Base-by-base conservation (phyloP, 306 rosid species). In the Chamaecrista fasciculata region DNA sequence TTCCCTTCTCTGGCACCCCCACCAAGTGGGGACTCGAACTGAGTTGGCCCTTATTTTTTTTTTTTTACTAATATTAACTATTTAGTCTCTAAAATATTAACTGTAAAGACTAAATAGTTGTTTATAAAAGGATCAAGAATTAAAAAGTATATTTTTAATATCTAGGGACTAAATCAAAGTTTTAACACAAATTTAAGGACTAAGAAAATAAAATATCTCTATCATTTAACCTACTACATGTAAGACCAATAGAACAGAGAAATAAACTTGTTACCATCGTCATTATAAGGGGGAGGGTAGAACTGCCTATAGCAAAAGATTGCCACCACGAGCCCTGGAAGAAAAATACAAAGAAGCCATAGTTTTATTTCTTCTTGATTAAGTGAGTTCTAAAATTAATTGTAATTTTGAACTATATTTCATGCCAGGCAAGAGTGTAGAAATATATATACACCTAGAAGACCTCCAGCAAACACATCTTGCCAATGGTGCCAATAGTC, bases 401-500 rank as follows among this genome's bases (percentile, higher is more conserved):
- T 29, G 34, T 34, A 19, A 33, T 3, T 31, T 5, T n/a, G 34
- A 9, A 33, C 55, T n/a, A n/a, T 6, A 62, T 61, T 61, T 37
- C 8, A 31, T 16, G 44, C 26, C 4, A 0, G 16, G 11, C 2
- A 6, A 53, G 50, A 14, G 1, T 28, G 39, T 9, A 21, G 55
- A 9, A 40, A 72, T n/a, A n/a, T n/a, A n/a, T n/a, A n/a, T 75
- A 46, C 51, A 92, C 98, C 98, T 66, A 93, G 49, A 60, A 93
- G 49, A 9, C 85, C 91, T 57, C 96, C 98, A 12, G 87, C 87
- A 52, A 93, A 90, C 8, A 93, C 97, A 70, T 93, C 98, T 79
- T 85, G 90, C 98, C 98, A 93, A 77, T 90, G 98, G 77, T 93
- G 98, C 98, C 98, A 90, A 72, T 93, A 93, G 75, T 93, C 98